These are phyloP conservation scores for Fagopyrum esculentum DNA, from an alignment of 148 eudicot species.

Conservation along the genomic window DNA sequence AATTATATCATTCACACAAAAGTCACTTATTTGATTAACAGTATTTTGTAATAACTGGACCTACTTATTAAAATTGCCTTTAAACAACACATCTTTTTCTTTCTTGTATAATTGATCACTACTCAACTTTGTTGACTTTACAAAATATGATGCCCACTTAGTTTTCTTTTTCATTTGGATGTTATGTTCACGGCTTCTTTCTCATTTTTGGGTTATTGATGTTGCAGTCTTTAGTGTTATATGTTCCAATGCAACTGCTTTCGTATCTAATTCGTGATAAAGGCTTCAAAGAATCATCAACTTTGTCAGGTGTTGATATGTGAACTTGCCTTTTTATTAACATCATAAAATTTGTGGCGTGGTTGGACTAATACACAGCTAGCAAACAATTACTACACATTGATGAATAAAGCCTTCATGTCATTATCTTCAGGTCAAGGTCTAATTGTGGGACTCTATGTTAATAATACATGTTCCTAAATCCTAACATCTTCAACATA, in stretches of 20 bases:
- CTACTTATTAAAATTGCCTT: neutral
- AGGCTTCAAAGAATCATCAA: neutral
- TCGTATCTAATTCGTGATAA: neutral
- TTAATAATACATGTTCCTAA: neutral
- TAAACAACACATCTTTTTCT: neutral
- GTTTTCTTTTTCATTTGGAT: neutral
- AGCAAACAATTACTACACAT: conserved; percentile 3
- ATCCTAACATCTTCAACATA: neutral
- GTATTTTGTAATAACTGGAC: neutral
- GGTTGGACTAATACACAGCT: conserved; percentile 2
- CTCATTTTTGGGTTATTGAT: neutral
- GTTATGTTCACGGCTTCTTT: neutral
- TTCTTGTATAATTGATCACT: neutral
- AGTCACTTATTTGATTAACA: neutral
- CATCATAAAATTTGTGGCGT: neutral
- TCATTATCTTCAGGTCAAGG: neutral
- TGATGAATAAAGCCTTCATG: neutral
- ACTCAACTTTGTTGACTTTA: neutral
- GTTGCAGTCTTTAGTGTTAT: neutral
- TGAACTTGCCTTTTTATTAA: neutral
- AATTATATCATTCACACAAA: neutral
- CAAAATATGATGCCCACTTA: neutral
- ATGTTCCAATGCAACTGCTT: neutral
- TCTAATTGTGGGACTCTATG: neutral
- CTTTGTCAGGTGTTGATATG: neutral